A percentile compares a stretch with the other conserved stretches of the same genome.
These are phyloP conservation scores for Wilcoxina mikolae DNA, from an alignment of 495 filamentous ascomycete species.

Conservation along the genomic window DNA sequence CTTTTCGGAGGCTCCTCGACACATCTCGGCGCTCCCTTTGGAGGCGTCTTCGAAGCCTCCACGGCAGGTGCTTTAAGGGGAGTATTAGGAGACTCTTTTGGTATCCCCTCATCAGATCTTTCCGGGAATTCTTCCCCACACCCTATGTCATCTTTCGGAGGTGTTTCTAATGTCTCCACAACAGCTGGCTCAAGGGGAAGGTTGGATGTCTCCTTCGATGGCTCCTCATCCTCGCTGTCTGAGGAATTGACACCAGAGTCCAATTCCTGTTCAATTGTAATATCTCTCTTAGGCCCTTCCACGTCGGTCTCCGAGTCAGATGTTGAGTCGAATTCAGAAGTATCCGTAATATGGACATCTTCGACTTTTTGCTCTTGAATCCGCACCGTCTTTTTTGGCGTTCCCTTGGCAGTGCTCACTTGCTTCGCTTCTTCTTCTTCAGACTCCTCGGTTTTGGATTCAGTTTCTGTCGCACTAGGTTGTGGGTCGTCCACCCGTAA, in stretches of 20 bases:
- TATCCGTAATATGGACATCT: conserved; percentile 2
- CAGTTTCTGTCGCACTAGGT: not conserved
- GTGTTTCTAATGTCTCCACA: not conserved
- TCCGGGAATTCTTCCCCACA: not conserved
- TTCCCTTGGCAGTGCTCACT: not conserved
- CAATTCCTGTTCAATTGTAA: not conserved
- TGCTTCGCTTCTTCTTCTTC: not conserved
- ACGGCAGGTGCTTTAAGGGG: not conserved
- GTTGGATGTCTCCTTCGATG: not conserved
- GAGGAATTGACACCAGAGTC: not conserved
- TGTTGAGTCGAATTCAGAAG: conserved; percentile 15
- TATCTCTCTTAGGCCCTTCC: no score
- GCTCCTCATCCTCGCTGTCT: conserved; percentile 6
- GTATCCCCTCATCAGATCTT: not conserved
- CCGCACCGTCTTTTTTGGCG: not conserved
- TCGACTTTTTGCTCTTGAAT: not conserved
- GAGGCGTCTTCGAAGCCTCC: not conserved
- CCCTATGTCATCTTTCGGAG: not conserved
- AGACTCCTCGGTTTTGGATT: not conserved
- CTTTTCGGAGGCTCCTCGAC: not conserved
- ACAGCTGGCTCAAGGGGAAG: not conserved
- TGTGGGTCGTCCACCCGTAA: not conserved
- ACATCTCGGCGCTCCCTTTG: not conserved
- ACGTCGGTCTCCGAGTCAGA: conserved; percentile 8
- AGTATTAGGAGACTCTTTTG: no score